Conservation (phyloP, 495 filamentous ascomycete genomes). For the Annulohypoxylon moriforme region DNA sequence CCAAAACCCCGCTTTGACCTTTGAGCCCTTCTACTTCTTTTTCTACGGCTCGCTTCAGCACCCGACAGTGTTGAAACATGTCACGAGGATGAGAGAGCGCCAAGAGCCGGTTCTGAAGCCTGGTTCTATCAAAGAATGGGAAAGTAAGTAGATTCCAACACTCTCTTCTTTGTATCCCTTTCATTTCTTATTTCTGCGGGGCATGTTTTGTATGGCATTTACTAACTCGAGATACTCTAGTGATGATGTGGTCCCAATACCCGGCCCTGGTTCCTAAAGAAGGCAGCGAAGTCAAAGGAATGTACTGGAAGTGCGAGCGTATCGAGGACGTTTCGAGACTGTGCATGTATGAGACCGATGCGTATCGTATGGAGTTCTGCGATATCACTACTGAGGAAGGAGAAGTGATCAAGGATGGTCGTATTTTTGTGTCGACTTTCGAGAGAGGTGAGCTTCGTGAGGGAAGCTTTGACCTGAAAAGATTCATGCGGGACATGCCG, state of each 20-base stretch:
- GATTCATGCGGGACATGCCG: neutral
- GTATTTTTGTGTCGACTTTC: conserved; percentile 31
- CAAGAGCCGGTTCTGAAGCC: neutral
- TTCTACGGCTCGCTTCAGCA: conserved; percentile 45
- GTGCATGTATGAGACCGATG: conserved; percentile 14
- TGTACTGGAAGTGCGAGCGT: conserved; percentile 39
- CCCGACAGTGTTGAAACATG: no score
- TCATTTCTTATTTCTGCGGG: neutral
- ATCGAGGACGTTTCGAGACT: conserved; percentile 16
- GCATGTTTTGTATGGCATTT: neutral
- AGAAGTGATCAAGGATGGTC: conserved; percentile 35
- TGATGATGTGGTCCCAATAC: conserved; percentile 31
- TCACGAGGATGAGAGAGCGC: no score
- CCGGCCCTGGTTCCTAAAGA: conserved; percentile 31
- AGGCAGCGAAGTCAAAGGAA: conserved; percentile 9
- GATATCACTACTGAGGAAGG: conserved; percentile 22
- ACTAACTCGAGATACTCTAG: conserved; percentile 11
- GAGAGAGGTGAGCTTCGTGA: conserved; percentile 3
- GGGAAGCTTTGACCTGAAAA: conserved; percentile 25
- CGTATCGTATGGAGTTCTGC: conserved; percentile 36
- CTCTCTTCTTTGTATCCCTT: neutral
- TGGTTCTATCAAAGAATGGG: conserved; percentile 31
- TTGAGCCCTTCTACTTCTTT: conserved; percentile 48
- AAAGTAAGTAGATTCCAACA: conserved; percentile 11
- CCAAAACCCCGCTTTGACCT: conserved; percentile 2